Evolutionary conservation across 73 alveolate species (phyloP).

Genomic region (Stentor coeruleus): DNA sequence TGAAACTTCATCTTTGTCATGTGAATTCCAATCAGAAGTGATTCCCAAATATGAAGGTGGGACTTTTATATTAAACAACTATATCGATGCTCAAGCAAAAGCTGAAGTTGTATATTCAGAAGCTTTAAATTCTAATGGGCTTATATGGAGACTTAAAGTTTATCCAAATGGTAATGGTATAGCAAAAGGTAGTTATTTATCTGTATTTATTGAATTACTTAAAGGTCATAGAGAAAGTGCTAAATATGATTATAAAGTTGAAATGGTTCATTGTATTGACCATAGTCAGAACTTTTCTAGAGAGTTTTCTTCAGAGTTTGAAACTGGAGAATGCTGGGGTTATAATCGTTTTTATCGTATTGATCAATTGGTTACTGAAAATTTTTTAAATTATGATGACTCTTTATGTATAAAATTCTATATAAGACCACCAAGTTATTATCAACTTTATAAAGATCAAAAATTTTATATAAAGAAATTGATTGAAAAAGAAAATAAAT

Average conservation of each 20-base stretch:
- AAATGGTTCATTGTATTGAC: conserved; percentile 72
- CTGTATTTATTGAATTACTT: conserved; percentile 86
- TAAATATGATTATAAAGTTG: conserved; percentile 87
- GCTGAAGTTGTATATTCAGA: conserved; percentile 78
- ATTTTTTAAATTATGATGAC: conserved; percentile 75
- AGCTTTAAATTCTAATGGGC: conserved; percentile 74
- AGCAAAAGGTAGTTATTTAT: conserved; percentile 74
- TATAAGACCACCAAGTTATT: conserved; percentile 87
- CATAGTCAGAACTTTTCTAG: conserved; percentile 52
- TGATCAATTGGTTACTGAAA: conserved; percentile 76
- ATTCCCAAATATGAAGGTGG: conserved; percentile 83
- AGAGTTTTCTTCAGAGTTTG: conserved; percentile 91
- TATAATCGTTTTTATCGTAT: conserved; percentile 87
- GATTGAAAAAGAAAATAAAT: conserved; percentile 25
- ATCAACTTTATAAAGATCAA: conserved; percentile 73
- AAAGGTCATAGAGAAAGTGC: conserved; percentile 69
- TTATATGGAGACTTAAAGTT: conserved; percentile 89
- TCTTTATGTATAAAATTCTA: conserved; percentile 64
- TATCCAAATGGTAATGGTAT: conserved; percentile 93
- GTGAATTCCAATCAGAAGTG: conserved; percentile 63
- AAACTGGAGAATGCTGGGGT: conserved; percentile 98
- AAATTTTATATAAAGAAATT: conserved; percentile 67
- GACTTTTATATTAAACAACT: conserved; percentile 61
- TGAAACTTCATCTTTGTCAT: conserved; percentile 46
- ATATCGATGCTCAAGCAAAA: conserved; percentile 46